These are phyloP conservation scores for Leptodontidium sp. DNA, from an alignment of 2,329 filamentous ascomycete species.

Conservation along the genomic window DNA sequence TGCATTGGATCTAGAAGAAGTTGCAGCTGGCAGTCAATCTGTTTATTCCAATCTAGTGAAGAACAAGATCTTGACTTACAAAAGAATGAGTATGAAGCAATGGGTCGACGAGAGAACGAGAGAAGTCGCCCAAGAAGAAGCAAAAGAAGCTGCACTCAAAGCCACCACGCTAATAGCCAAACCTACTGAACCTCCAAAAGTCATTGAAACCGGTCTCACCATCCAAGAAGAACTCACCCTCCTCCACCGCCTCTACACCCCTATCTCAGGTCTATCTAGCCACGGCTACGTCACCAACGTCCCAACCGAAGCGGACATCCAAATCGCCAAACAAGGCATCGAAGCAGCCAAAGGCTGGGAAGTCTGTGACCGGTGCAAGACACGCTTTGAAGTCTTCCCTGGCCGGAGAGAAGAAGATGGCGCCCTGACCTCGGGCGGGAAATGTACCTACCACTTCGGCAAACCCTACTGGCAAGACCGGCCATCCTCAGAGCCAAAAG, in stretches of 20 bases:
- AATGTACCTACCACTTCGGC: conserved; percentile 83
- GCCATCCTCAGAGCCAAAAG: conserved; percentile 61
- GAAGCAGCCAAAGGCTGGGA: conserved; percentile 80
- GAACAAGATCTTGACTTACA: conserved; percentile 77
- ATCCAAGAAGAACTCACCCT: conserved; percentile 72
- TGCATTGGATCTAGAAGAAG: conserved; percentile 81
- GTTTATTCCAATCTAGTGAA: conserved; percentile 89
- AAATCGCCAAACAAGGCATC: conserved; percentile 70
- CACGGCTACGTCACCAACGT: conserved; percentile 78
- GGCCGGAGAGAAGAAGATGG: conserved; percentile 81
- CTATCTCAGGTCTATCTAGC: conserved; percentile 67
- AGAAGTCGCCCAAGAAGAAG: conserved; percentile 51
- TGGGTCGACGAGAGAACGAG: conserved; percentile 72
- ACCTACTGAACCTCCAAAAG: conserved; percentile 53
- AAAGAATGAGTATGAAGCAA: conserved; percentile 74
- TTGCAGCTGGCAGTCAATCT: conserved; percentile 70
- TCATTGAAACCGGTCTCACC: conserved; percentile 75
- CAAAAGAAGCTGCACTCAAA: conserved; percentile 46
- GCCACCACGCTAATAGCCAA: conserved; percentile 43
- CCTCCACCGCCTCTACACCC: conserved; percentile 68
- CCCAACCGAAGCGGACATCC: conserved; percentile 72
- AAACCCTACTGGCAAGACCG: conserved; percentile 65
- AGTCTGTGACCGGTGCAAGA: conserved; percentile 84
- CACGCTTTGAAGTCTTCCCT: conserved; percentile 91
- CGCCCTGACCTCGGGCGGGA: conserved; percentile 77